Percentiles rank a stretch among this genome's conserved stretches.
These are phyloP conservation scores for Phytophthora hibernalis DNA, from an alignment of 352 stramenopile genomes.

Conservation along the genomic window DNA sequence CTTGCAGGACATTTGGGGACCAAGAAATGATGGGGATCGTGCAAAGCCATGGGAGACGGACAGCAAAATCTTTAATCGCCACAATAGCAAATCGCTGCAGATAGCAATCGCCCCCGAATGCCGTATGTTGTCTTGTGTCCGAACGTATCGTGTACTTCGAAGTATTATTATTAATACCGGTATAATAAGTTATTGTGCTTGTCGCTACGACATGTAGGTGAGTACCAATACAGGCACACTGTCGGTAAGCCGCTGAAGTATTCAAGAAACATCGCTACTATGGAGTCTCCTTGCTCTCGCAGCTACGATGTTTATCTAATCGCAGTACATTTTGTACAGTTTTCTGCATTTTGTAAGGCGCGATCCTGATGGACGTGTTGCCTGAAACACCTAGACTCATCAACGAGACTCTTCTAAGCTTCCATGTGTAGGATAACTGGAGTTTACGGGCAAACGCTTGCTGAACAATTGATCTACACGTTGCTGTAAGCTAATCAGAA, in stretches of 20 bases:
- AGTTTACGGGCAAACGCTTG: slow-evolving; percentile 3
- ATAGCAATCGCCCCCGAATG: neutral
- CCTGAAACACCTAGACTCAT: neutral
- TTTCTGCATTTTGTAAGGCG: neutral
- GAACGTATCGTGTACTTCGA: neutral
- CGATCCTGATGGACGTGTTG: neutral
- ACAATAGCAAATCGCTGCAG: neutral
- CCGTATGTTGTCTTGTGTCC: slow-evolving; percentile 6
- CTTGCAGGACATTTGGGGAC: slow-evolving; percentile 23
- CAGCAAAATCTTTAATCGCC: neutral
- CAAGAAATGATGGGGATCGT: slow-evolving; percentile 33
- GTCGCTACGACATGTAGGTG: too few species aligned
- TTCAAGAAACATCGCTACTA: neutral
- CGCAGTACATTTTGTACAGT: neutral
- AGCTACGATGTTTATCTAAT: neutral
- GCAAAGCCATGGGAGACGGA: slow-evolving; percentile 4
- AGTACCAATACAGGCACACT: too few species aligned
- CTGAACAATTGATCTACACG: neutral
- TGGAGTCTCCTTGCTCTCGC: neutral
- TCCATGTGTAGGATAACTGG: neutral
- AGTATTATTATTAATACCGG: too few species aligned
- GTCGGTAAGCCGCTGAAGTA: neutral
- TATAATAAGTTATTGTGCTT: too few species aligned
- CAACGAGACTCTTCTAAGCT: neutral
- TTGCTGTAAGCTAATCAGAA: neutral